Evolutionary conservation across 2,329 filamentous ascomycete genomes (phyloP).

Genomic region (Knoxdaviesia capensis): DNA sequence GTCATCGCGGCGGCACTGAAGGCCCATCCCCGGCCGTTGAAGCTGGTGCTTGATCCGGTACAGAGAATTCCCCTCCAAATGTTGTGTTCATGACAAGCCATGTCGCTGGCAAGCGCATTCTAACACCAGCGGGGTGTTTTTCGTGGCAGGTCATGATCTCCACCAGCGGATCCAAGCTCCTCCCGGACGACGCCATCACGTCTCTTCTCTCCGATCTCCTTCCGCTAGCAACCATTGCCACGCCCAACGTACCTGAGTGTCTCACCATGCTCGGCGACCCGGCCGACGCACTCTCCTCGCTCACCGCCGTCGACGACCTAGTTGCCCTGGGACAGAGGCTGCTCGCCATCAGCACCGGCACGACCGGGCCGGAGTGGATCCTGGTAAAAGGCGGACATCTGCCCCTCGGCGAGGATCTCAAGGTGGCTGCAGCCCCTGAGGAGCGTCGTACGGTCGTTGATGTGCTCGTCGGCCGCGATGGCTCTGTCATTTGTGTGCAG

Average conservation of each 20-base stretch:
- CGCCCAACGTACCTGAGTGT: conserved; percentile 63
- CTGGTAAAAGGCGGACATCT: conserved; percentile 80
- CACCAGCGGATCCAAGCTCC: conserved; percentile 52
- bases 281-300: conserved; percentile 17
- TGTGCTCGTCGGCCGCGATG: conserved; percentile 44
- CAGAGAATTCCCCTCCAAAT: too few species aligned
- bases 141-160: conserved; percentile 66
- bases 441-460: conserved; percentile 55
- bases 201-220: conserved; percentile 40
- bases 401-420: conserved; percentile 48
- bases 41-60: conserved; percentile 19
- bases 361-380: conserved; percentile 58
- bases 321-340: conserved; percentile 25
- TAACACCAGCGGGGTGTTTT: too few species aligned
- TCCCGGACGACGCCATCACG: conserved; percentile 43
- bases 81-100: too few species aligned
- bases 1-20: conserved; percentile 13
- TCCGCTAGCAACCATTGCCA: conserved; percentile 46
- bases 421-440: conserved; percentile 32
- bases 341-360: conserved; percentile 38
- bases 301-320: conserved; percentile 39
- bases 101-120: too few species aligned
- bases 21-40: conserved; percentile 7
- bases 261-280: conserved; percentile 35
- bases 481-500: conserved; percentile 39